Percentiles rank a stretch among this genome's conserved stretches.
These are phyloP conservation scores for Mikania micrantha DNA, from an alignment of 129 eudicot species.

Conservation along the genomic window DNA sequence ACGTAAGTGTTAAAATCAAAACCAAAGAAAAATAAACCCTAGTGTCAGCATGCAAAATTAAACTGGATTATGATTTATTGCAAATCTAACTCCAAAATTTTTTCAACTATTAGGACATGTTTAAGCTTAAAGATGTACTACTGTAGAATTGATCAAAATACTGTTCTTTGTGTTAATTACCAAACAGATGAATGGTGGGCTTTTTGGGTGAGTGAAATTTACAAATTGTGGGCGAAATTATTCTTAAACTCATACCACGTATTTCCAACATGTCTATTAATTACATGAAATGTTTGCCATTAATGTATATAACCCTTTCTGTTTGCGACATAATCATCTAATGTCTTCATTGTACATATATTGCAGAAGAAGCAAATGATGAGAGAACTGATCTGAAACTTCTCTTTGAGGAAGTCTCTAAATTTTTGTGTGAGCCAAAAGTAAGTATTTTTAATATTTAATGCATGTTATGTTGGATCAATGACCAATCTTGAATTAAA, in stretches of 20 bases:
- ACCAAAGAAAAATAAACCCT: too few species aligned
- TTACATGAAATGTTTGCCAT: neutral
- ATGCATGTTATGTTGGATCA: too few species aligned
- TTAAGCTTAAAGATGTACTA: too few species aligned
- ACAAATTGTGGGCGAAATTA: neutral
- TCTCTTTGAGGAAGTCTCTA: slow-evolving; percentile 44
- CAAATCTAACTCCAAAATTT: neutral
- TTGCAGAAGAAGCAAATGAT: slow-evolving; percentile 47
- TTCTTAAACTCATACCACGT: neutral
- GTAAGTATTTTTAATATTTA: slow-evolving; percentile 28
- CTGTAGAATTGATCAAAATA: neutral
- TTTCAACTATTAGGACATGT: neutral
- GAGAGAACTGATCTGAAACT: slow-evolving; percentile 52
- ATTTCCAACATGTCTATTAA: neutral
- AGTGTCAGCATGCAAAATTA: neutral
- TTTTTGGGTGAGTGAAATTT: neutral
- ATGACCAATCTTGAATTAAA: too few species aligned
- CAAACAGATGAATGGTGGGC: neutral
- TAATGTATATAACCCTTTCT: too few species aligned
- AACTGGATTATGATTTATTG: neutral
- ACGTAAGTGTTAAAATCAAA: too few species aligned
- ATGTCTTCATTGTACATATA: neutral
- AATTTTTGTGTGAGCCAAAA: slow-evolving; percentile 31
- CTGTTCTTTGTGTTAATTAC: neutral
- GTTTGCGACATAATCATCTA: too few species aligned